Conservation (phyloP, 495 filamentous ascomycete genomes). For the Parachaetomium inaequale region DNA sequence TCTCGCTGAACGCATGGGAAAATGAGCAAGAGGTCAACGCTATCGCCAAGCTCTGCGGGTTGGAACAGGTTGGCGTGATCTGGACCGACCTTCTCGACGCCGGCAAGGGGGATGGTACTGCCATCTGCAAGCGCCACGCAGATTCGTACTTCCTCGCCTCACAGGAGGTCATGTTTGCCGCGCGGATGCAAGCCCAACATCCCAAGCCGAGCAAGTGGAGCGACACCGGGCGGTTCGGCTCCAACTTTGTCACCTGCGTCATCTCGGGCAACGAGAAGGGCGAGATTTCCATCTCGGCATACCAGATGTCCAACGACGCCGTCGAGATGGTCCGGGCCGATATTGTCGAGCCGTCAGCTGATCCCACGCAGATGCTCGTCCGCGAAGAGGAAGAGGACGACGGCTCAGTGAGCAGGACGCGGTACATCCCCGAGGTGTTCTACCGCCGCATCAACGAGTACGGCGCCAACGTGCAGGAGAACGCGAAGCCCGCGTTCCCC, state of each 20-base stretch:
- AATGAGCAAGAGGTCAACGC: conserved; percentile 80
- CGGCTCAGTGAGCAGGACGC: conserved; percentile 59
- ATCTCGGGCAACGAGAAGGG: conserved; percentile 88
- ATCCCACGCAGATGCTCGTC: conserved; percentile 91
- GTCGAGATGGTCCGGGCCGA: conserved; percentile 96
- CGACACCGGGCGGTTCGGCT: conserved; percentile 88
- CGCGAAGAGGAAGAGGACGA: conserved; percentile 87
- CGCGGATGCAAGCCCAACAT: conserved; percentile 78
- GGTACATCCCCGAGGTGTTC: conserved; percentile 97
- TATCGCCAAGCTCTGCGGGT: conserved; percentile 76
- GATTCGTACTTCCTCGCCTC: conserved; percentile 95
- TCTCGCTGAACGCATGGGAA: conserved; percentile 83
- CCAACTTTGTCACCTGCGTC: conserved; percentile 95
- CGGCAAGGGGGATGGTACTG: conserved; percentile 71
- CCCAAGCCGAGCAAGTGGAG: conserved; percentile 97
- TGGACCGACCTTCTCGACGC: conserved; percentile 91
- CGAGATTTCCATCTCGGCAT: conserved; percentile 82
- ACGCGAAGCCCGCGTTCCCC: conserved; percentile 92
- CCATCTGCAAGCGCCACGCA: conserved; percentile 92
- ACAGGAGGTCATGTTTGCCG: conserved; percentile 84
- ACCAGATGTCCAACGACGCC: conserved; percentile 90
- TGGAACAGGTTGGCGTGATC: conserved; percentile 89
- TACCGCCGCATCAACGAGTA: conserved; percentile 95
- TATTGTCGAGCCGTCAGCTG: conserved; percentile 91
- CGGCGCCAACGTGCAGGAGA: conserved; percentile 91